These are phyloP conservation scores for Dactylellina sp. DNA, from an alignment of 2,329 filamentous ascomycete species.

Conservation along the genomic window DNA sequence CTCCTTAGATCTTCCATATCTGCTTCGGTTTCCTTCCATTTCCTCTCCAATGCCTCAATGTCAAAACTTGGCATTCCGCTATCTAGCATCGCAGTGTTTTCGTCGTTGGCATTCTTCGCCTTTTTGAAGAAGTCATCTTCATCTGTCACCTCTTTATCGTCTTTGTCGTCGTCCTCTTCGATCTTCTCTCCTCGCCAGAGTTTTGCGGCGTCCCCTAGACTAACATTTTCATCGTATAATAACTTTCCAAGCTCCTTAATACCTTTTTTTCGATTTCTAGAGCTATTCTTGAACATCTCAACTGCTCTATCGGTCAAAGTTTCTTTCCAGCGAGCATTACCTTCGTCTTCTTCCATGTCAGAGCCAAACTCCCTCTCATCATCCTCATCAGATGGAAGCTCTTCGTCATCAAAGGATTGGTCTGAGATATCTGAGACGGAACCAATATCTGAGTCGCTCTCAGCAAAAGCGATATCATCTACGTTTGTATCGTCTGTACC, in stretches of 20 bases:
- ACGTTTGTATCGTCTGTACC: slow-evolving; percentile 66
- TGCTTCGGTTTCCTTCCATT: slow-evolving; percentile 81
- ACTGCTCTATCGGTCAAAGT: slow-evolving; percentile 80
- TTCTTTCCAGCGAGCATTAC: slow-evolving; percentile 81
- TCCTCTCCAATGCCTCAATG: slow-evolving; percentile 81
- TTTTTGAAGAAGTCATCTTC: slow-evolving; percentile 76
- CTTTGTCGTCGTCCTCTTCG: slow-evolving; percentile 68
- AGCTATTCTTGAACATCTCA: slow-evolving; percentile 46
- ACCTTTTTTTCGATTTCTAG: slow-evolving; percentile 35
- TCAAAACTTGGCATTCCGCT: slow-evolving; percentile 82
- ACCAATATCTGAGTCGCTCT: slow-evolving; percentile 95
- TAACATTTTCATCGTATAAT: slow-evolving; percentile 86
- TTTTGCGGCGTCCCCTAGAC: slow-evolving; percentile 78
- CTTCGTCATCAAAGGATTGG: slow-evolving; percentile 60
- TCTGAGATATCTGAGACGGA: slow-evolving; percentile 76
- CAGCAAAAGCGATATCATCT: slow-evolving; percentile 85
- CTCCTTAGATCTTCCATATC: slow-evolving; percentile 79
- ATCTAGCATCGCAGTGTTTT: slow-evolving; percentile 72
- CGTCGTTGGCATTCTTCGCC: slow-evolving; percentile 73
- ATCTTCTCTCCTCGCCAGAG: slow-evolving; percentile 79
- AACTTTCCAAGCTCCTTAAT: slow-evolving; percentile 80
- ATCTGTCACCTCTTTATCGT: slow-evolving; percentile 70
- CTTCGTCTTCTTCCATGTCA: slow-evolving; percentile 68
- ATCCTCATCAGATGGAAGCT: slow-evolving; percentile 68
- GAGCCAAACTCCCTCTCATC: slow-evolving; percentile 61